Conservation (phyloP, 73 alveolate genomes). For the Paramecium octaurelia region DNA sequence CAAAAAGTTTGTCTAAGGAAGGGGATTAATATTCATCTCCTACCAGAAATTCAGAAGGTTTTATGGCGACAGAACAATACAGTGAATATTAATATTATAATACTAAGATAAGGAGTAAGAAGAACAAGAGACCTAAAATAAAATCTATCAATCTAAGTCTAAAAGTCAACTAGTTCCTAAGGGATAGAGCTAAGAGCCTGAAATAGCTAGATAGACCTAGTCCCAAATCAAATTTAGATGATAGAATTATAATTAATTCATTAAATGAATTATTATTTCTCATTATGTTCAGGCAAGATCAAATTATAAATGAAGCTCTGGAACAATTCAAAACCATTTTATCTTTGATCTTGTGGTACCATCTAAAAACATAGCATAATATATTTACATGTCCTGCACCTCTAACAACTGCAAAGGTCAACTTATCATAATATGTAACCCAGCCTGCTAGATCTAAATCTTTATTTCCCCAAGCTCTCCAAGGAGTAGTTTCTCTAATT, state of each 20-base stretch:
- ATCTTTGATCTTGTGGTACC: conserved; percentile 45
- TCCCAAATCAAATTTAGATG: too few species aligned
- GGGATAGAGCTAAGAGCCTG: too few species aligned
- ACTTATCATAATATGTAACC: conserved; percentile 1
- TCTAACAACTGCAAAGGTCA: conserved; percentile 18
- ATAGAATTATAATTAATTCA: not conserved
- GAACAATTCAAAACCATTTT: conserved; percentile 26
- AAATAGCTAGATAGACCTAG: too few species aligned
- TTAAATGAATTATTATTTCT: not conserved
- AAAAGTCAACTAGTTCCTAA: too few species aligned
- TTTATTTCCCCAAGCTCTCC: conserved; percentile 39
- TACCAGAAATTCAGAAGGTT: not conserved
- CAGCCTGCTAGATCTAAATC: conserved; percentile 46
- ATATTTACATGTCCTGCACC: conserved; percentile 50
- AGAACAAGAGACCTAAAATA: too few species aligned
- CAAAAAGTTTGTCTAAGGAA: not conserved
- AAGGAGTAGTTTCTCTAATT: not conserved
- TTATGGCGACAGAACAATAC: too few species aligned
- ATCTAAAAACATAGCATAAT: not conserved
- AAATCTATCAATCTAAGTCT: too few species aligned
- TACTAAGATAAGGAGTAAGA: too few species aligned
- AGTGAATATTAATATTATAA: too few species aligned
- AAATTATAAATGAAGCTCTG: not conserved
- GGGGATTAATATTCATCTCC: not conserved
- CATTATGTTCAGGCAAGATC: not conserved